phyloP scores from a whole-genome alignment of 768 basidiomycete species.

The Polyporus arcularius region DNA sequence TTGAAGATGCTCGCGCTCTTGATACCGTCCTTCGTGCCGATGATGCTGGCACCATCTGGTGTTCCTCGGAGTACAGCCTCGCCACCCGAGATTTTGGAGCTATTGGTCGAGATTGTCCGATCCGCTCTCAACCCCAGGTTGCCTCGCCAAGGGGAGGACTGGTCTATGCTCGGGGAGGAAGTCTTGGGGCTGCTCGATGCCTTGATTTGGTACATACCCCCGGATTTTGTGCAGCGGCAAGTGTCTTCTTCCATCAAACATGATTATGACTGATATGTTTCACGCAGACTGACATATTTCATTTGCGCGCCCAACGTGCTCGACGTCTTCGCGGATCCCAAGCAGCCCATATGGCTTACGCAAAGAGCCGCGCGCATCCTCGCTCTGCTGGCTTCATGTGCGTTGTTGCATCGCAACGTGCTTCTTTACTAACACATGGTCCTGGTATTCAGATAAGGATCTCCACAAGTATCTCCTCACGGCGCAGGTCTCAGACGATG shows the following conservation, averaged over 20 bases:
- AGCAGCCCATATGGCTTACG: conserved; percentile 40
- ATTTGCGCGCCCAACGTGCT: conserved; percentile 44
- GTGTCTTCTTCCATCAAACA: background rate
- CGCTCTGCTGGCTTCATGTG: too few species aligned
- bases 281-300: conserved; percentile 23
- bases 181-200: conserved; percentile 53
- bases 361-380: too few species aligned
- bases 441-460: too few species aligned
- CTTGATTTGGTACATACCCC: conserved; percentile 49
- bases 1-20: conserved; percentile 48
- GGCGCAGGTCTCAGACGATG: too few species aligned
- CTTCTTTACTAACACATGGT: too few species aligned
- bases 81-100: conserved; percentile 37
- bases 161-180: conserved; percentile 38
- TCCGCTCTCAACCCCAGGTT: conserved; percentile 39
- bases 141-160: background rate
- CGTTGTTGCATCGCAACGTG: too few species aligned
- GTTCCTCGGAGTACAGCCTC: conserved; percentile 23
- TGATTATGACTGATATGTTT: background rate
- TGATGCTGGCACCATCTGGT: conserved; percentile 7
- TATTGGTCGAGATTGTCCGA: conserved; percentile 45
- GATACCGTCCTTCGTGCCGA: conserved; percentile 31
- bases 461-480: too few species aligned
- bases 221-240: conserved; percentile 42
- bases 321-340: conserved; percentile 47